These are phyloP conservation scores for Pascua guehoae DNA, from an alignment of 1,284 basidiomycete species.

Conservation along the genomic window DNA sequence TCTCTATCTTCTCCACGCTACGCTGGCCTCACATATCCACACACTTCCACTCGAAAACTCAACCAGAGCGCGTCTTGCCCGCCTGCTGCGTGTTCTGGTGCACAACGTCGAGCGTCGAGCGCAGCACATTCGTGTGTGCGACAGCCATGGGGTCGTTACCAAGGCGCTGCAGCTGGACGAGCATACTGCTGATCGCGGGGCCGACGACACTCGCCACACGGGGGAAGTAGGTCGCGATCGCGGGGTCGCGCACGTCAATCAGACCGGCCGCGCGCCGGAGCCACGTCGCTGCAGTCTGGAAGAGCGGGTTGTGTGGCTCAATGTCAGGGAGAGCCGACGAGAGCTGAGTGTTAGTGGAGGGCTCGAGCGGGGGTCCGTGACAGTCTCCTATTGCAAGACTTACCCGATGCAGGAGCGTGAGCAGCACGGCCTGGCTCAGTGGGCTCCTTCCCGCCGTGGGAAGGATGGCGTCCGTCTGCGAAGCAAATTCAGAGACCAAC, in stretches of 20 bases:
- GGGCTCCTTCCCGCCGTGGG: conserved; percentile 14
- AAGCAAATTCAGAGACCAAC: conserved; percentile 24
- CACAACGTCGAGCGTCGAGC: conserved; percentile 8
- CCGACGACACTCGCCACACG: conserved; percentile 12
- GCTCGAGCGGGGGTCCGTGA: neutral
- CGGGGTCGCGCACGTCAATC: conserved; percentile 23
- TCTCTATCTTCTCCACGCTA: no score
- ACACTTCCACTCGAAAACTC: no score
- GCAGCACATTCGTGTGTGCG: conserved; percentile 7
- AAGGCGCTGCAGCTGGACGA: neutral
- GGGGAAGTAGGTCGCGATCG: conserved; percentile 13
- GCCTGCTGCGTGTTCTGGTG: neutral
- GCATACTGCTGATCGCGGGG: neutral
- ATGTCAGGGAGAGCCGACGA: conserved; percentile 27
- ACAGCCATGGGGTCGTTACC: conserved; percentile 6
- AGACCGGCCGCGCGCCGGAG: conserved; percentile 22
- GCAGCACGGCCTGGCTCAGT: conserved; percentile 35
- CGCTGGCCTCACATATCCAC: no score
- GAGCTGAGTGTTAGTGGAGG: conserved; percentile 13
- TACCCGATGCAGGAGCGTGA: conserved; percentile 39
- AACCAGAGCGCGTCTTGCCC: neutral
- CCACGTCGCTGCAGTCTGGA: conserved; percentile 25
- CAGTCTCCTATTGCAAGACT: conserved; percentile 6
- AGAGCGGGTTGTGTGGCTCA: conserved; percentile 21
- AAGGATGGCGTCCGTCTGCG: conserved; percentile 20